phyloP scores from a whole-genome alignment of 1,284 basidiomycete species.

The Amylostereum areolatum region DNA sequence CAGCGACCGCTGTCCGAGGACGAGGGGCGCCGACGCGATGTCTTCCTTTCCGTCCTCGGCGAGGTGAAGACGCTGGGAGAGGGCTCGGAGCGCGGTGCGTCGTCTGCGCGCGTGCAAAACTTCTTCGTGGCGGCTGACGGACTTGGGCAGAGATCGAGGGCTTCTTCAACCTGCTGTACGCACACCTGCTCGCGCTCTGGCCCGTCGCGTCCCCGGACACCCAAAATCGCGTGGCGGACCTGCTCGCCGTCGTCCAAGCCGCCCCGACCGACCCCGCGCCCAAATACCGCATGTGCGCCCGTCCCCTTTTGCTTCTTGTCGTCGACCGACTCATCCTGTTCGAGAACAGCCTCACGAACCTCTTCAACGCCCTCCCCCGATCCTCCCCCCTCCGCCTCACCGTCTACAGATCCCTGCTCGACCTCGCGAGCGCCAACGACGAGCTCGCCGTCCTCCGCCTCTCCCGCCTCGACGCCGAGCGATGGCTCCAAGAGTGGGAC shows the following conservation, averaged over 20 bases:
- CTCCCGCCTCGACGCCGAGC: conserved; percentile 55
- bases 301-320: neutral
- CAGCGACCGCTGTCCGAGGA: conserved; percentile 41
- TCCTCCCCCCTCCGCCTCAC: conserved; percentile 60
- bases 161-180: conserved; percentile 78
- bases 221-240: conserved; percentile 38
- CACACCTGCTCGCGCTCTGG: conserved; percentile 61
- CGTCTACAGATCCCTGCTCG: conserved; percentile 66
- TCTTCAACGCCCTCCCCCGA: conserved; percentile 80
- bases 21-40: conserved; percentile 40
- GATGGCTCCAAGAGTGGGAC: conserved; percentile 77
- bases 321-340: too few relatives aligned
- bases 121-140: neutral
- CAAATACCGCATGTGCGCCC: conserved; percentile 66
- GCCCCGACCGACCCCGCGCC: conserved; percentile 45
- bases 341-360: conserved; percentile 71
- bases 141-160: conserved; percentile 74
- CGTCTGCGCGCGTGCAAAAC: neutral
- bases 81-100: conserved; percentile 67
- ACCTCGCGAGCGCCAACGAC: conserved; percentile 58
- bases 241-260: conserved; percentile 53
- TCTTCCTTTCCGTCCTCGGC: conserved; percentile 51
- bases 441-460: conserved; percentile 69
- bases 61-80: conserved; percentile 68
- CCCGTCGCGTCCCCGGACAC: conserved; percentile 48